These are phyloP conservation scores for Solanum virginianum DNA, from an alignment of 257 asterid species.

Conservation along the genomic window DNA sequence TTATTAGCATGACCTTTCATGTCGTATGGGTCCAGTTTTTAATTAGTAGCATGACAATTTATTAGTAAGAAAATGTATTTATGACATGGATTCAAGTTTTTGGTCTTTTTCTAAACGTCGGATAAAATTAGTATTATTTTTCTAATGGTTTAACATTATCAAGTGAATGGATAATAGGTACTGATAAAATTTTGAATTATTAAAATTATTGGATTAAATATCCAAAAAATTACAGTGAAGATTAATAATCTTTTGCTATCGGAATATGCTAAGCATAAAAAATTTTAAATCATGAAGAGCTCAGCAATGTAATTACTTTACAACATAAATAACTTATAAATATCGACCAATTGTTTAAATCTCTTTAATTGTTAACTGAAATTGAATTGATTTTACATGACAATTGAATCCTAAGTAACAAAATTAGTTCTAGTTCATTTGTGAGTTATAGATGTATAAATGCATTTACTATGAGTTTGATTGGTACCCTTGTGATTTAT, in stretches of 20 bases:
- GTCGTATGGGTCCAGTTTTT: neutral
- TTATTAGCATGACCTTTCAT: constrained; percentile 13
- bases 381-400: too few relatives aligned
- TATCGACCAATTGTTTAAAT: neutral
- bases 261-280: neutral
- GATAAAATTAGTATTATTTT: neutral
- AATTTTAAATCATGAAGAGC: neutral
- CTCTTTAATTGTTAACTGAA: neutral
- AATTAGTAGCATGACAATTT: too few relatives aligned
- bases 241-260: neutral
- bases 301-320: neutral
- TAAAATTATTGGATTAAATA: neutral
- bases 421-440: neutral
- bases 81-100: neutral
- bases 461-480: neutral
- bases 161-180: neutral
- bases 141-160: neutral
- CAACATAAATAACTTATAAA: neutral
- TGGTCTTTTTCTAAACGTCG: neutral
- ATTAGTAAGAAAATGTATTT: neutral
- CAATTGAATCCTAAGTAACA: neutral
- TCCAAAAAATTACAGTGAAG: neutral
- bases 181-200: neutral
- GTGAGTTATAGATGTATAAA: neutral
- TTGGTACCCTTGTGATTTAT: too few relatives aligned